Percentiles rank a stretch among this genome's conserved stretches.
These are phyloP conservation scores for Lactarius quietus DNA, from an alignment of 768 basidiomycete genomes.

Conservation along the genomic window DNA sequence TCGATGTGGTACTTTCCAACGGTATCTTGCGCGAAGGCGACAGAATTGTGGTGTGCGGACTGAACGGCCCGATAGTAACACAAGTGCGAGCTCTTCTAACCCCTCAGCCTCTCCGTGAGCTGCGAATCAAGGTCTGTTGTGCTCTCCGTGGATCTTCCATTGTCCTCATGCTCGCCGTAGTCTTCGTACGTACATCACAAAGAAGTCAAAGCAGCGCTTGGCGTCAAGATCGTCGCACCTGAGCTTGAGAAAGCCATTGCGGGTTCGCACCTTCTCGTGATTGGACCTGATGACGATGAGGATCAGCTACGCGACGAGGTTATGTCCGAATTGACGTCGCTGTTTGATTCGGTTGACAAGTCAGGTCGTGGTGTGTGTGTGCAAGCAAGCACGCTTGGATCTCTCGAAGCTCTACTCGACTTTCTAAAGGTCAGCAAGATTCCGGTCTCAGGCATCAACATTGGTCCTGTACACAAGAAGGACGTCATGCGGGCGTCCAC, in stretches of 20 bases:
- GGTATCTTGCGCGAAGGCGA: slow-evolving; percentile 91
- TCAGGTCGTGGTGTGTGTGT: slow-evolving; percentile 97
- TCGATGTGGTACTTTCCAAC: slow-evolving; percentile 95
- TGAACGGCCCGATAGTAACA: slow-evolving; percentile 96
- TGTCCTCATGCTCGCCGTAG: slow-evolving; percentile 39
- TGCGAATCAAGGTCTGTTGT: slow-evolving; percentile 82
- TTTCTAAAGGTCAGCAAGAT: slow-evolving; percentile 96
- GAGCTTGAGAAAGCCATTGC: slow-evolving; percentile 98
- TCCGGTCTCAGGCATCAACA: slow-evolving; percentile 95
- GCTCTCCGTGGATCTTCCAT: slow-evolving; percentile 5
- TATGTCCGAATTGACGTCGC: slow-evolving; percentile 90
- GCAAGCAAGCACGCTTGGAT: slow-evolving; percentile 95
- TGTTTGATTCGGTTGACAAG: slow-evolving; percentile 89
- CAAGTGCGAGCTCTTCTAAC: slow-evolving; percentile 92
- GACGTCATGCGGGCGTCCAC: slow-evolving; percentile 89
- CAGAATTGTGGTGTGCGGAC: slow-evolving; percentile 91
- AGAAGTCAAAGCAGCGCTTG: slow-evolving; percentile 93
- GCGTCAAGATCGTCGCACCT: slow-evolving; percentile 92
- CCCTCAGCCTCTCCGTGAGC: slow-evolving; percentile 91
- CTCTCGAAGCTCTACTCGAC: slow-evolving; percentile 92
- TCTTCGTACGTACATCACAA: slow-evolving; percentile 97
- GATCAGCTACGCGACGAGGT: slow-evolving; percentile 92
- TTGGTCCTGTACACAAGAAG: slow-evolving; percentile 94
- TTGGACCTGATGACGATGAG: slow-evolving; percentile 95
- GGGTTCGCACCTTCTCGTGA: slow-evolving; percentile 88